phyloP scores from a whole-genome alignment of 2,329 filamentous ascomycete genomes.

The Phyllosticta ampelicida region DNA sequence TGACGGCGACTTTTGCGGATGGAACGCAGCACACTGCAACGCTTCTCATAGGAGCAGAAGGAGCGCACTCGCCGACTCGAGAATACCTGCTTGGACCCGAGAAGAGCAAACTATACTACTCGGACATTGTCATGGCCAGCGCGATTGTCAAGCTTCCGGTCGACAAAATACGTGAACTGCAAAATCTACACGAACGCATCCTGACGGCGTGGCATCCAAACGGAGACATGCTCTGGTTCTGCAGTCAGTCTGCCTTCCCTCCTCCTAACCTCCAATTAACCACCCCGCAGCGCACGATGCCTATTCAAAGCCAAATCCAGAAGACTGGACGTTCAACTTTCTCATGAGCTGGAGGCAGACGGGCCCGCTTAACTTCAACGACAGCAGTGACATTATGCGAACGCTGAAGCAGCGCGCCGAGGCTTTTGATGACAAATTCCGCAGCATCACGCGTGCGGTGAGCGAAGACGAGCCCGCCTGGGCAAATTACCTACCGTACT shows the following conservation, averaged over 20 bases:
- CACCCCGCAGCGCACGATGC: conserved; percentile 12
- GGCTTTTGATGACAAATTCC: conserved; percentile 27
- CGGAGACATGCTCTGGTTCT: conserved; percentile 25
- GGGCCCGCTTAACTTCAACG: conserved; percentile 17
- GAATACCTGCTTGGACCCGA: conserved; percentile 18
- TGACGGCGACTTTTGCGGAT: conserved; percentile 27
- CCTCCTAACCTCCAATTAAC: conserved; percentile 22
- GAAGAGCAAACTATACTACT: conserved; percentile 22
- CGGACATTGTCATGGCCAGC: conserved; percentile 38
- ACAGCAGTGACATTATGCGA: conserved; percentile 16
- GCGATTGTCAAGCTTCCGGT: conserved; percentile 32
- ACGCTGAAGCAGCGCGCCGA: conserved; percentile 26
- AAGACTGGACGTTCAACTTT: conserved; percentile 37
- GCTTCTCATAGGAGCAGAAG: conserved; percentile 29
- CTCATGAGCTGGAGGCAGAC: conserved; percentile 38
- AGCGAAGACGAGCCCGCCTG: conserved; percentile 23
- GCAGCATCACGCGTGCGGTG: conserved; percentile 28
- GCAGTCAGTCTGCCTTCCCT: not conserved
- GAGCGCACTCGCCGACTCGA: conserved; percentile 13
- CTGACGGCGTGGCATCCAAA: conserved; percentile 34
- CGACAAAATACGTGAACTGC: conserved; percentile 35
- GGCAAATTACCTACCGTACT: conserved; percentile 26
- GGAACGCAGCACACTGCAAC: conserved; percentile 20
- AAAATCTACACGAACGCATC: conserved; percentile 36
- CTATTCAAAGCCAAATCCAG: conserved; percentile 26